Evolutionary conservation across 176 grass and related monocot genomes (phyloP).

Genomic region (Bonia amplexicaulis): DNA sequence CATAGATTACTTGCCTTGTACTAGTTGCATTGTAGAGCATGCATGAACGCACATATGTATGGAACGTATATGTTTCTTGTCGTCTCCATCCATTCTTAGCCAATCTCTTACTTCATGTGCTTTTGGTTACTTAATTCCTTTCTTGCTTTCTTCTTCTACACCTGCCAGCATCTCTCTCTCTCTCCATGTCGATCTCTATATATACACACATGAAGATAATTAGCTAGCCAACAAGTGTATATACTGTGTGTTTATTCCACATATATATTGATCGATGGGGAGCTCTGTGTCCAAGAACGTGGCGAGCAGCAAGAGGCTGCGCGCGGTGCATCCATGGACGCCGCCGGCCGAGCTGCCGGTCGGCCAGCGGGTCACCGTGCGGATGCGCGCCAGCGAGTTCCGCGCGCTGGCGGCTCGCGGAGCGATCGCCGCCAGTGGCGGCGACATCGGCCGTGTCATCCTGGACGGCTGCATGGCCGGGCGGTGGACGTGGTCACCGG

Average conservation of each 20-base stretch:
- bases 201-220: background rate
- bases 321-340: slow-evolving; percentile 49
- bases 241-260: background rate
- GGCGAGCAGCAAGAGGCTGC: background rate
- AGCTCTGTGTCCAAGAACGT: slow-evolving; percentile 32
- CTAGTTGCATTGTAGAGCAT: background rate
- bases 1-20: background rate
- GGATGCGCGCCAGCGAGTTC: slow-evolving; percentile 57
- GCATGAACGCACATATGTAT: background rate
- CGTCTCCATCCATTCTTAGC: slow-evolving; percentile 23
- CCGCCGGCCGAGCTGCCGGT: background rate
- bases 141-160: slow-evolving; percentile 25
- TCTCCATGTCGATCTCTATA: background rate
- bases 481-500: slow-evolving; percentile 47
- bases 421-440: background rate
- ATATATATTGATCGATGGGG: slow-evolving; percentile 27
- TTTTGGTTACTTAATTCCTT: background rate
- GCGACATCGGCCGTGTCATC: slow-evolving; percentile 39
- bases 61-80: slow-evolving; percentile 25
- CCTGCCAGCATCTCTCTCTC: background rate
- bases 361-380: slow-evolving; percentile 45
- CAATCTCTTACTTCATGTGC: slow-evolving; percentile 36
- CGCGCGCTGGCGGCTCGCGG: background rate
- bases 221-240: background rate
- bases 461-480: slow-evolving; percentile 58